Evolutionary conservation across 2,329 filamentous ascomycete species (phyloP).

Genomic region (Aspergillus fumigatus): DNA sequence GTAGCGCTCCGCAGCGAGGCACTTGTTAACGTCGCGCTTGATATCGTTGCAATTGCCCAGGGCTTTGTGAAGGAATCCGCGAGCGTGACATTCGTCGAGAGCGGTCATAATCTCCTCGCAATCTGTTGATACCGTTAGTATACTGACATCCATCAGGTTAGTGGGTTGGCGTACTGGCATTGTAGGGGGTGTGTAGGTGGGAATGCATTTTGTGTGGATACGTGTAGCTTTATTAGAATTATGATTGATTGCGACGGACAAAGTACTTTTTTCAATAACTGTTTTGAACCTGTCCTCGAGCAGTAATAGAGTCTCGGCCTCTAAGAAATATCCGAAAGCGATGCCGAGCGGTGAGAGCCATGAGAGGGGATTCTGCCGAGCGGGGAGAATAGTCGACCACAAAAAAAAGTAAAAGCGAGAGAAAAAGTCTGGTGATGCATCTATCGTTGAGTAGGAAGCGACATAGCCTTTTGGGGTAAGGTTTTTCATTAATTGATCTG

Average conservation of each 20-base stretch:
- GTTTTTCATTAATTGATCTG: neutral
- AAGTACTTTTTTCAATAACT: neutral
- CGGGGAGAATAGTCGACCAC: constrained; percentile 19
- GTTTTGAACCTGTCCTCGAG: neutral
- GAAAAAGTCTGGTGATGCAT: constrained; percentile 19
- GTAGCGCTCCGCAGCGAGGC: constrained; percentile 73
- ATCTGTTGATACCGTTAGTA: constrained; percentile 50
- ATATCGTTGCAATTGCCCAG: constrained; percentile 84
- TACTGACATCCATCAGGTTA: neutral
- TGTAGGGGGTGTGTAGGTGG: constrained; percentile 89
- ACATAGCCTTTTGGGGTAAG: neutral
- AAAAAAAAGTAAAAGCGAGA: constrained; percentile 13
- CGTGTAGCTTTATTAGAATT: constrained; percentile 5
- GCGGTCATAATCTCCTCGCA: constrained; percentile 92
- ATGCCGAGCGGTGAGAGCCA: constrained; percentile 23
- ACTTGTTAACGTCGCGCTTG: constrained; percentile 79
- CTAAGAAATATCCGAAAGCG: constrained; percentile 10
- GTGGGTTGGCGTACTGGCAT: constrained; percentile 60
- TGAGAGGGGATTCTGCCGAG: constrained; percentile 29
- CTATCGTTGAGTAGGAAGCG: constrained; percentile 3
- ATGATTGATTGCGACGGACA: neutral
- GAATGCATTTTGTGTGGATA: constrained; percentile 72
- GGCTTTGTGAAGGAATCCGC: constrained; percentile 87
- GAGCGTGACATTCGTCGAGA: constrained; percentile 91
- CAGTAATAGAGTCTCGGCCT: neutral